phyloP scores from a whole-genome alignment of 2,329 filamentous ascomycete species.

The Mycosphaerella sp. region DNA sequence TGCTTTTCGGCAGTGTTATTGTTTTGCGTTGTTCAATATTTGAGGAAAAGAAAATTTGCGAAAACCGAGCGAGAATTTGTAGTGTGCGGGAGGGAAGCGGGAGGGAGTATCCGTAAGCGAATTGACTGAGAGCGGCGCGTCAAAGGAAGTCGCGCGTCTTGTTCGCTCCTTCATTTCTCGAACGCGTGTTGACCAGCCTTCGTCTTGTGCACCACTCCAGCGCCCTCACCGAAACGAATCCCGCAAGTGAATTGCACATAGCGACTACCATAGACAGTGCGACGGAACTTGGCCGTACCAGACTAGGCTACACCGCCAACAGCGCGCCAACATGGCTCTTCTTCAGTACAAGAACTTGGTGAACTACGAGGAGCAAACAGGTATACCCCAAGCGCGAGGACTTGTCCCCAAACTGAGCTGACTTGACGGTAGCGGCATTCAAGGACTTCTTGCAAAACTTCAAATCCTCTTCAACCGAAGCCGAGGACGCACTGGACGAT shows the following conservation, averaged over 20 bases:
- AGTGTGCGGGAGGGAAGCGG: slow-evolving; percentile 2
- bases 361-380: slow-evolving; percentile 80
- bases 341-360: slow-evolving; percentile 71
- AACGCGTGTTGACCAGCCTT: neutral
- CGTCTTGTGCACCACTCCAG: neutral
- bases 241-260: neutral
- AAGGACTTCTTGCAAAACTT: slow-evolving; percentile 82
- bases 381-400: slow-evolving; percentile 41
- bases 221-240: neutral
- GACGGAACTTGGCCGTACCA: neutral
- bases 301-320: neutral
- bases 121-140: neutral
- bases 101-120: neutral
- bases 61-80: slow-evolving; percentile 10
- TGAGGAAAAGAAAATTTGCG: slow-evolving; percentile 18
- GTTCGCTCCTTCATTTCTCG: neutral
- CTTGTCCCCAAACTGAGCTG: slow-evolving; percentile 22
- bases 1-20: slow-evolving; percentile 37
- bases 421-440: slow-evolving; percentile 60
- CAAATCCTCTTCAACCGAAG: slow-evolving; percentile 69
- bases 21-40: slow-evolving; percentile 36
- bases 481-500: slow-evolving; percentile 74
- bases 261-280: neutral
- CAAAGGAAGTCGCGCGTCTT: neutral
- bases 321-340: slow-evolving; percentile 64